These are phyloP conservation scores for Orbilia brochopaga DNA, from an alignment of 2,329 filamentous ascomycete genomes.

Conservation along the genomic window DNA sequence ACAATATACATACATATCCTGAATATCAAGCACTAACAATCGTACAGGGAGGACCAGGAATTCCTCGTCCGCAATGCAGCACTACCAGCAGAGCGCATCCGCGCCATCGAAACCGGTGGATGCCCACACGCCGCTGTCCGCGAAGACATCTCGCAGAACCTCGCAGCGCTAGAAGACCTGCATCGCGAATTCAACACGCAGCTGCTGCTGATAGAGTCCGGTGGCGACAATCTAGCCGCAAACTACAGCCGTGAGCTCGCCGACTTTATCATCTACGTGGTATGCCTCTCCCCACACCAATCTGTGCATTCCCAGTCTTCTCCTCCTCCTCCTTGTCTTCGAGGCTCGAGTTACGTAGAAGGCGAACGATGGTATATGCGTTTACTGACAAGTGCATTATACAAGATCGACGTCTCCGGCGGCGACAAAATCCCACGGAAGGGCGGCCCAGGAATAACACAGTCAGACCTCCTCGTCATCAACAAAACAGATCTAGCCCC, in stretches of 20 bases:
- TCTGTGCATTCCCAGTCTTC: neutral
- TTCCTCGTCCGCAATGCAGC: constrained; percentile 89
- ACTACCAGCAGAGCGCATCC: constrained; percentile 80
- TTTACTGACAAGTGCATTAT: too few species aligned
- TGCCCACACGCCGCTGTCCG: constrained; percentile 96
- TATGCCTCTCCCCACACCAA: constrained; percentile 25
- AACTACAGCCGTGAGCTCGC: constrained; percentile 96
- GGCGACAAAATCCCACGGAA: constrained; percentile 97
- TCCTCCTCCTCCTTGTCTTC: neutral
- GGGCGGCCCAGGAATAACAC: constrained; percentile 94
- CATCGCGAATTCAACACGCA: constrained; percentile 81
- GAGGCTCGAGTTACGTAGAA: too few species aligned
- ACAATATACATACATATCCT: neutral
- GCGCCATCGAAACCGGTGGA: constrained; percentile 95
- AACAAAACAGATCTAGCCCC: constrained; percentile 97
- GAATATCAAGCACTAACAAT: neutral
- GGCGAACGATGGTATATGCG: too few species aligned
- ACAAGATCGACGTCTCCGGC: constrained; percentile 82
- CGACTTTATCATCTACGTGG: constrained; percentile 95
- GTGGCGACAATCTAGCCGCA: constrained; percentile 93
- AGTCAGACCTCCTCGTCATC: constrained; percentile 88
- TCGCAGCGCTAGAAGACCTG: constrained; percentile 87
- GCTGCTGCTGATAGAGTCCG: constrained; percentile 89
- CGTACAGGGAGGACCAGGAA: constrained; percentile 82
- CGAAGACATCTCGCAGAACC: constrained; percentile 93